A percentile compares a stretch with the other conserved stretches of the same genome.
These are phyloP conservation scores for Colletotrichum caudatum DNA, from an alignment of 2,329 filamentous ascomycete genomes.

Conservation along the genomic window DNA sequence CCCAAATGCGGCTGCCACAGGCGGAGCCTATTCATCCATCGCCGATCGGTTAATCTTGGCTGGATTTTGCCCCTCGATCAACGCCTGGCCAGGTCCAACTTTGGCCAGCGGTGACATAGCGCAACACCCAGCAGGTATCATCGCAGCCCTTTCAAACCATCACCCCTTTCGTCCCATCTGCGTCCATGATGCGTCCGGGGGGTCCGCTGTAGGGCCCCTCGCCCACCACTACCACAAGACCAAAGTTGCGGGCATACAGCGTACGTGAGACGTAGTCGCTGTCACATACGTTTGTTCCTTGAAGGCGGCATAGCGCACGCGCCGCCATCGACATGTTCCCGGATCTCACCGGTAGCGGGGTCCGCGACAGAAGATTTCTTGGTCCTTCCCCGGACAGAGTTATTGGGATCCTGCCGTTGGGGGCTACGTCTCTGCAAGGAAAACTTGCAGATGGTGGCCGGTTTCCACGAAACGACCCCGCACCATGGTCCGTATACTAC, in stretches of 20 bases:
- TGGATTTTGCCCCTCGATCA: conserved; percentile 34
- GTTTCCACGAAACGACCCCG: conserved; percentile 29
- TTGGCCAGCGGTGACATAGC: conserved; percentile 29
- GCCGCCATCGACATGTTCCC: conserved; percentile 22
- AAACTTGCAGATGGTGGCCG: conserved; percentile 13
- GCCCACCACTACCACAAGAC: conserved; percentile 1
- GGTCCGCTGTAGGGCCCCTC: conserved; percentile 21
- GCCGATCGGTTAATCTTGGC: conserved; percentile 38
- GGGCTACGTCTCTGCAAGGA: conserved; percentile 4
- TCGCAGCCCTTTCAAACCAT: conserved; percentile 11
- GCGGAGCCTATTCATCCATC: conserved; percentile 37
- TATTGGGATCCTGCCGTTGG: conserved; percentile 19
- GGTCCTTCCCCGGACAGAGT: conserved; percentile 15
- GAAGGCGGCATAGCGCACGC: conserved; percentile 31
- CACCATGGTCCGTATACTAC: conserved; percentile 1
- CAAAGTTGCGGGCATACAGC: conserved; percentile 9
- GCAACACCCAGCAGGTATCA: conserved; percentile 26
- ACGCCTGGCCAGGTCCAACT: conserved; percentile 20
- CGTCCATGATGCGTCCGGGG: not conserved
- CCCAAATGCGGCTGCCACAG: conserved; percentile 38
- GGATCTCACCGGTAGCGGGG: conserved; percentile 1
- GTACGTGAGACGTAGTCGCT: conserved; percentile 22
- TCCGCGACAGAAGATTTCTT: conserved; percentile 4
- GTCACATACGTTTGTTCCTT: conserved; percentile 29
- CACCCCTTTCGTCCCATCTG: conserved; percentile 10